Evolutionary conservation across 495 filamentous ascomycete species (phyloP), one percentile per base, ranked within the genome.

Genomic region (Podospora appendiculata): DNA sequence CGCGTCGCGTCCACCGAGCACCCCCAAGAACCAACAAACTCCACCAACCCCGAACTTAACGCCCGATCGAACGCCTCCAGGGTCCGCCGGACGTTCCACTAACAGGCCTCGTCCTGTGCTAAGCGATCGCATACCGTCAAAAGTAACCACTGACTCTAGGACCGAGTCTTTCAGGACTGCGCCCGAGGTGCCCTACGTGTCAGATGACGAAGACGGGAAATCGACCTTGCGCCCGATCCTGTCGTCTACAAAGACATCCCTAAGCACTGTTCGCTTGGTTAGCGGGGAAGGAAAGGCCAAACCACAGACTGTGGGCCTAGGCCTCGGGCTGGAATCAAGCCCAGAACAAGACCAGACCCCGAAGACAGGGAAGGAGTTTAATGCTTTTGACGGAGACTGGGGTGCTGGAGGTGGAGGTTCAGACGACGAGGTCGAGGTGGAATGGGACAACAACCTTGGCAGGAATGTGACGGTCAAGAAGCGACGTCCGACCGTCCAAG

Each of bases 141-240:
- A 69, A 48, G 61, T 76, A 17, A 70, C 70, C 38, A 72, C 72
- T 12, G 75, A 76, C 8, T 80, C 84, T 41, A 79, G 82, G 14
- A 74, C 82, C 17, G 83, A 89, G 32, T 90, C 87, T 4, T 91
- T 89, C 58, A 81, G 73, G 52, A 91, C 87, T 0, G 87, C 87
- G 11, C 74, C 69, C 18, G 87, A 91, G 62, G 66, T 73, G 36
- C 78, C 72, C 9, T 71, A 77, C 18, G 80, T 78, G 3, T 82
- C 83, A 0, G 84, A 87, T 50, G 81, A 78, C 35, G 84, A 74
- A 41, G 69, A 68, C 40, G 69, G 61, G 17, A 61, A 50, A 45
- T 67, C 66, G 32, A 79, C 78, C 4, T 69, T 79, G 35, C 73
- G 74, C 1, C 72, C 77, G 4, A 60, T 61, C 36, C 50, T 79